Evolutionary conservation across 2,329 filamentous ascomycete species (phyloP).

Genomic region (Cercospora brassicicola): DNA sequence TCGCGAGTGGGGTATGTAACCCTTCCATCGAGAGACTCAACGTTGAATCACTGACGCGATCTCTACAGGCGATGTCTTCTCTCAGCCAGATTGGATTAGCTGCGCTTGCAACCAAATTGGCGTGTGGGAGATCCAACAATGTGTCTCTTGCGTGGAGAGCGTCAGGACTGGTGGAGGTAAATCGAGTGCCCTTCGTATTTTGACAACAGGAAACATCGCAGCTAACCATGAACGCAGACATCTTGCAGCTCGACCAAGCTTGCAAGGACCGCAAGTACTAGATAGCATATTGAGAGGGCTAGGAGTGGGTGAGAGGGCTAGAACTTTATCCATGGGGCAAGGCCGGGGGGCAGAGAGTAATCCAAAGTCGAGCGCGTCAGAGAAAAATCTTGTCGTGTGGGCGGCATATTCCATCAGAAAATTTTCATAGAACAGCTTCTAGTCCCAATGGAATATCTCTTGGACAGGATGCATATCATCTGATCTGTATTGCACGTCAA

Average conservation of each 20-base stretch:
- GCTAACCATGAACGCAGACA: neutral
- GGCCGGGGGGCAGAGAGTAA: neutral
- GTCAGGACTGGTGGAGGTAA: too few species aligned
- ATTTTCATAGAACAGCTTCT: neutral
- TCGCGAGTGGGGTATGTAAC: neutral
- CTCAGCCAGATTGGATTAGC: neutral
- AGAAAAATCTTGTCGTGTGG: neutral
- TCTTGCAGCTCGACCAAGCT: neutral
- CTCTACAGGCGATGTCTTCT: neutral
- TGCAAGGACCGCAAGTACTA: neutral
- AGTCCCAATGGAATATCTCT: neutral
- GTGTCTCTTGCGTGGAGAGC: too few species aligned
- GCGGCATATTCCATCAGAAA: neutral
- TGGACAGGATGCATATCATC: neutral
- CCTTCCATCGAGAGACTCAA: neutral
- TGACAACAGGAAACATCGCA: too few species aligned
- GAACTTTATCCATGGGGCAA: neutral
- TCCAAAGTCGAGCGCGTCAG: neutral
- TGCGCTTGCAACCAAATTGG: conserved; percentile 1
- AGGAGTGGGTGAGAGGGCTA: neutral
- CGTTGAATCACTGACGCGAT: neutral
- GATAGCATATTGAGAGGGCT: neutral
- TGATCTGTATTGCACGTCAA: neutral
- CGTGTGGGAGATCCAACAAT: neutral
- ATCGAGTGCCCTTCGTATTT: too few species aligned